Evolutionary conservation across 1,139 yeast species (phyloP).

Genomic region (Taphrina deformans): DNA sequence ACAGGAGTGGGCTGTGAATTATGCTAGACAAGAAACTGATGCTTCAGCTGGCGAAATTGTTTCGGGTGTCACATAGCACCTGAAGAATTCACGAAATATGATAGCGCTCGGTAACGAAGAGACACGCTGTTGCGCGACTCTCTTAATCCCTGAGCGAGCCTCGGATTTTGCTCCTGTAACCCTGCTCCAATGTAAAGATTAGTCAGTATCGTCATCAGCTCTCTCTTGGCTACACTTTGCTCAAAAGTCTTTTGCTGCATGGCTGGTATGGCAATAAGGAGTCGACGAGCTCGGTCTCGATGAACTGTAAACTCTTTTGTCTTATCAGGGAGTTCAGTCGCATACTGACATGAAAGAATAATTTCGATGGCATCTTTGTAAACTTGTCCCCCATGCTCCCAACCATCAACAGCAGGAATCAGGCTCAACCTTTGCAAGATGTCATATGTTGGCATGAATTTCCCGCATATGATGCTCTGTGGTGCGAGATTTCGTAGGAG

Average conservation of each 20-base stretch:
- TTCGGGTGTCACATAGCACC: background rate
- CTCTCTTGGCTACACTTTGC: conserved; percentile 25
- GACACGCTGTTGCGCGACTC: background rate
- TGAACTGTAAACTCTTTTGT: background rate
- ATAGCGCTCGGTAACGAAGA: background rate
- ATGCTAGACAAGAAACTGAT: no score
- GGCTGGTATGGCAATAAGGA: conserved; percentile 11
- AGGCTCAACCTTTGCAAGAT: conserved; percentile 55
- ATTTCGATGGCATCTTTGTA: conserved; percentile 43
- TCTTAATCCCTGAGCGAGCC: background rate
- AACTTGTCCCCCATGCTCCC: conserved; percentile 55
- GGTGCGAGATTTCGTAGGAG: conserved; percentile 69
- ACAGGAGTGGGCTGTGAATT: no score
- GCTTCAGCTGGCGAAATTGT: no score
- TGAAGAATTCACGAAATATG: background rate
- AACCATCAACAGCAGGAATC: conserved; percentile 51
- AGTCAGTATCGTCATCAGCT: background rate
- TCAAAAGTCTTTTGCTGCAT: conserved; percentile 23
- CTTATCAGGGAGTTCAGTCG: background rate
- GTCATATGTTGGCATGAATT: conserved; percentile 48
- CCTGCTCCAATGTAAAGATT: background rate
- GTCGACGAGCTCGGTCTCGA: background rate
- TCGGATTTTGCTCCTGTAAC: background rate
- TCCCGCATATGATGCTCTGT: conserved; percentile 53
- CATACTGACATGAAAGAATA: background rate